Percentiles rank a stretch among this genome's conserved stretches.
Conservation (phyloP, 257 asterid species). For the Eucommia ulmoides region DNA sequence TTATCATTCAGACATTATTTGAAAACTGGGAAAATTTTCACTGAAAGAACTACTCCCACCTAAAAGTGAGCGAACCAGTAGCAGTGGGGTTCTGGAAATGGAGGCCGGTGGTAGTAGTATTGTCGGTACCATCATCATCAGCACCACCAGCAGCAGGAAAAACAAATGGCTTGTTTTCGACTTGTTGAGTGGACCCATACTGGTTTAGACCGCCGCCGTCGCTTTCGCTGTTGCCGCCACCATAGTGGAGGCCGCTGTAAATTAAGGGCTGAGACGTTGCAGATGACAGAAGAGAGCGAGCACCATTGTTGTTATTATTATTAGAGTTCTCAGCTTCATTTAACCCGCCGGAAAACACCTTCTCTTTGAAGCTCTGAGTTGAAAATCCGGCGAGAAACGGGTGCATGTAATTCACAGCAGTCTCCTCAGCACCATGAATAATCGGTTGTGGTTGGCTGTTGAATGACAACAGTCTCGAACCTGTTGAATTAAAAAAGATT, state of each 20-base stretch:
- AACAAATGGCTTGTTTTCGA: constrained; percentile 23
- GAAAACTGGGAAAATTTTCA: too few relatives aligned
- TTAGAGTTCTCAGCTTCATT: constrained; percentile 36
- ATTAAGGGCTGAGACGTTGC: too few relatives aligned
- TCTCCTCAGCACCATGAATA: not conserved
- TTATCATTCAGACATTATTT: too few relatives aligned
- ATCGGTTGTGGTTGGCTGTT: not conserved
- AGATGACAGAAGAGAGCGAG: constrained; percentile 99
- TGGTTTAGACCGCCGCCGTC: constrained; percentile 24
- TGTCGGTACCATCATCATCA: constrained; percentile 22
- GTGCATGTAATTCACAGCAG: not conserved
- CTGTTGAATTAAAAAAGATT: too few relatives aligned
- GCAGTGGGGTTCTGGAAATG: constrained; percentile 44
- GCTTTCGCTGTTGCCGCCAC: too few relatives aligned
- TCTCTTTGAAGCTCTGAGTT: constrained; percentile 2
- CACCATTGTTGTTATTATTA: too few relatives aligned
- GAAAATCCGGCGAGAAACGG: not conserved
- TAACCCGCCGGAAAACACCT: constrained; percentile 25
- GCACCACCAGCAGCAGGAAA: constrained; percentile 15
- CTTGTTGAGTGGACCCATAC: constrained; percentile 22
- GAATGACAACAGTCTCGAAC: not conserved
- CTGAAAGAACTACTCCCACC: constrained; percentile 7
- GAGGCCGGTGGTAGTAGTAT: constrained; percentile 21
- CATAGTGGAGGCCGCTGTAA: too few relatives aligned
- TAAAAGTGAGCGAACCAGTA: constrained; percentile 48